Base-by-base conservation (phyloP, 106 monocot genomes). In the Triglochin maritima region DNA sequence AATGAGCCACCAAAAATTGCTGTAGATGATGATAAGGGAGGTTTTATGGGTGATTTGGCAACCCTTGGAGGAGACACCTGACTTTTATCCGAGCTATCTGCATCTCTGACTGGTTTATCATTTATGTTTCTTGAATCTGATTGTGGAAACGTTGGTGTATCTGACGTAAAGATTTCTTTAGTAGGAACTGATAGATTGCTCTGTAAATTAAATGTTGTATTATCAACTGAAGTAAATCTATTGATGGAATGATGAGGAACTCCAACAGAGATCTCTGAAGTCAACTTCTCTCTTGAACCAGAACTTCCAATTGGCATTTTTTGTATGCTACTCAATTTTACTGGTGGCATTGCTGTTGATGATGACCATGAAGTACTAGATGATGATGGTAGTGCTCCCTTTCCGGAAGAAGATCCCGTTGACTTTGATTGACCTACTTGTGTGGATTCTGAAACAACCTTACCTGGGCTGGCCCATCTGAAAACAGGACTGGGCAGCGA, bases 401-500 rank as follows among this genome's bases (percentile, higher is more conserved):
- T 55, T 17, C 13, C 53, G 14, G 15, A 12, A 66, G 51, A 57
- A 64, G 71, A 63, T 43, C 68, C 76, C 45, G 73, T 17, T 56
- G 67, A 72, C 11, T 68, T 78, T 53, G 78, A 75, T 57, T 53
- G 59, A 13, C 55, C 48, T 60, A 50, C 53, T 51, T 75, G 67
- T 60, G 78, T 44, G 62, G 69, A 68, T 48, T 60, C 76, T 46
- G 89, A 73, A 17, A 61, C 42, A 48, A 85, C 85, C 63, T 29
- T 29, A 1, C 29, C 29, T 1, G 29, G 29, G 29, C 68, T 84
- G 65, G 74, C 61, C 87, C 78, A 85, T 67, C 73, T 87, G 64
- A 89, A 79, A 17, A 78, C 53, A 48, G 71, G 56, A 57, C 60
- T 79, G 65, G 80, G 65, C 44, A 66, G 83, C 71, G 73, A 46